Evolutionary conservation across 768 basidiomycete species (phyloP), one percentile per base, ranked within the genome.

Genomic region (Gelatoporia subvermispora): DNA sequence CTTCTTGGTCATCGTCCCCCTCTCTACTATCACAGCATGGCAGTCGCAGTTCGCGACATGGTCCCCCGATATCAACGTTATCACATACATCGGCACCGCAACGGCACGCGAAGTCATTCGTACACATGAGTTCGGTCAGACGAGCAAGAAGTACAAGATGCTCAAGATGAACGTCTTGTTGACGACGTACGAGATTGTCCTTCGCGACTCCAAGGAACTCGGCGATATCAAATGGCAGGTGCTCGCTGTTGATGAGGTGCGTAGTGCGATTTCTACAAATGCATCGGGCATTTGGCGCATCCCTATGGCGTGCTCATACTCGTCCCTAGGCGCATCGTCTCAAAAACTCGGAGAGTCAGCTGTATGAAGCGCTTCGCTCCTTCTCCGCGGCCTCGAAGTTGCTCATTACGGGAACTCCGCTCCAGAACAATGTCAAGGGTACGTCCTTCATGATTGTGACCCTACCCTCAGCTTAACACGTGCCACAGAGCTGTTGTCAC

Each of bases 341-440:
- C 57, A 99, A 99, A 76, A 98, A 99, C 68, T 91, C 89, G 47
- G 96, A 98, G 67, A 92, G 90, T 58, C 94, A 97, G 70, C 67
- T 99, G 45, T 98, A 98, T 67, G 93, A 98, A 64, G 94, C 94
- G 4, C 74, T 99, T 47, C 76, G 81, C 60, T 80, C 88, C 53
- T 99, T 98, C 72, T 78, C 82, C 41, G 86, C 93, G 38, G 86
- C 88, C 3, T 93, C 89, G 34, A 93, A 95, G 70, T 77, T 99
- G 48, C 82, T 99, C 58, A 98, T 99, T 64, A 99, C 96, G 1
- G 96, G 96, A 15, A 99, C 96, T 2, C 96, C 96, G 21, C 73
- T 99, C 47, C 96, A 99, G 67, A 99, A 99, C 72, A 99, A 96
- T 63, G 95, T 99, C 59, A 97, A 93, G 75, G 94, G 94, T 93